Evolutionary conservation across 192 early-diverging fungal species (phyloP).

Genomic region (Pilaira anomala): DNA sequence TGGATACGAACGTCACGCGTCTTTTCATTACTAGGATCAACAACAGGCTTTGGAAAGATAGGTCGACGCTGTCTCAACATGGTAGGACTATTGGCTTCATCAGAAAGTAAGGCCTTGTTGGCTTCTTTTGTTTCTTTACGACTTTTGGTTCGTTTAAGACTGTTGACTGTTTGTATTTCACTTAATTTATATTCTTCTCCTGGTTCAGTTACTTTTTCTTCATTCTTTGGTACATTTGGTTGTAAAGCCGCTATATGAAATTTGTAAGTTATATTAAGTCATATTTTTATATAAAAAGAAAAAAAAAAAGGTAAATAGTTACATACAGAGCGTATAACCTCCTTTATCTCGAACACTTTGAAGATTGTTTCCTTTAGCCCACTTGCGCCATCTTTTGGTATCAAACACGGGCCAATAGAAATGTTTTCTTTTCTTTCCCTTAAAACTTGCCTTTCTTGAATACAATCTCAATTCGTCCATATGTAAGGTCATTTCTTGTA

Average conservation of each 20-base stretch:
- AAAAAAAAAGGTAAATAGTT: too few species aligned
- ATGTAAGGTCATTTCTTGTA: conserved; percentile 21
- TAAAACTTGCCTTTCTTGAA: background rate
- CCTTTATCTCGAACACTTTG: conserved; percentile 32
- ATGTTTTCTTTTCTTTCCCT: conserved; percentile 22
- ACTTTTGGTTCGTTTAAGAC: background rate
- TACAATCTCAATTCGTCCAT: conserved; percentile 15
- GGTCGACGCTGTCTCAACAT: background rate
- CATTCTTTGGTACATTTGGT: conserved; percentile 14
- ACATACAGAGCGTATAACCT: conserved; percentile 25
- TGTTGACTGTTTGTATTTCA: conserved; percentile 7
- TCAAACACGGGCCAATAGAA: conserved; percentile 32
- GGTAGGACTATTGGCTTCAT: background rate
- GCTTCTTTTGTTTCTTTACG: too few species aligned
- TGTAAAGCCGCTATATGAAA: conserved; percentile 11
- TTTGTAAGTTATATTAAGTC: background rate
- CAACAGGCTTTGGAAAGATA: background rate
- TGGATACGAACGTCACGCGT: background rate
- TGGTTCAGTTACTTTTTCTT: background rate
- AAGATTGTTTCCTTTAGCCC: conserved; percentile 25
- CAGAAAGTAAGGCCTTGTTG: too few species aligned
- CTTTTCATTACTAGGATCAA: too few species aligned
- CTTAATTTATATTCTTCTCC: conserved; percentile 22
- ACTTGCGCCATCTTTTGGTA: conserved; percentile 30
- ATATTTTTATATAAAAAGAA: background rate